These are phyloP conservation scores for Hyparrhenia diplandra DNA, from an alignment of 176 grass and related monocot species.

Conservation along the genomic window DNA sequence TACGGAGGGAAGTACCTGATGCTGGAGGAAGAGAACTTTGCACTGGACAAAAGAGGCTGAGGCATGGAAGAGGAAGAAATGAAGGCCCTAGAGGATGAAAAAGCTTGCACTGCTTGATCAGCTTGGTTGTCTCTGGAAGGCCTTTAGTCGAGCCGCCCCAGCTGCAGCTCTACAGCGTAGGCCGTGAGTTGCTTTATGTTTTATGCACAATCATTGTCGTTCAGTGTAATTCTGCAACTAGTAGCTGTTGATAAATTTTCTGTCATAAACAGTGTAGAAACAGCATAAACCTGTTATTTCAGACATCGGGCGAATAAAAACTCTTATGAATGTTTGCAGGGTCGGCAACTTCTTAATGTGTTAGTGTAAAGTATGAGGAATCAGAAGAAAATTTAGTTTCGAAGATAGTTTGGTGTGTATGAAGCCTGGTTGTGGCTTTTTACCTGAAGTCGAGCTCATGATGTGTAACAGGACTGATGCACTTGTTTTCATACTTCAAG, in stretches of 20 bases:
- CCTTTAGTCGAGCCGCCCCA: constrained; percentile 52
- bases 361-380: background rate
- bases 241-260: constrained; percentile 5
- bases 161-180: constrained; percentile 12
- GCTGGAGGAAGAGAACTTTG: constrained; percentile 82
- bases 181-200: background rate
- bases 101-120: constrained; percentile 80
- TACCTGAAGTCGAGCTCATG: background rate
- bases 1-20: constrained; percentile 75
- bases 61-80: constrained; percentile 53
- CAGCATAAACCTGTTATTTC: background rate
- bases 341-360: background rate
- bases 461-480: background rate
- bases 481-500: background rate
- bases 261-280: constrained; percentile 12
- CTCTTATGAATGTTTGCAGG: background rate
- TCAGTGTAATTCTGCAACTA: constrained; percentile 11
- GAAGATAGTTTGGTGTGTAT: background rate
- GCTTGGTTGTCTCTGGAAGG: constrained; percentile 96
- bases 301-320: background rate
- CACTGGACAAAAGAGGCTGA: constrained; percentile 59
- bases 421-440: background rate
- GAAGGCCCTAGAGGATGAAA: constrained; percentile 50
- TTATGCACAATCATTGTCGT: background rate
- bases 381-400: background rate